These are phyloP conservation scores for Suhomyces taliae DNA, from an alignment of 1,139 yeast genomes.

Conservation along the genomic window DNA sequence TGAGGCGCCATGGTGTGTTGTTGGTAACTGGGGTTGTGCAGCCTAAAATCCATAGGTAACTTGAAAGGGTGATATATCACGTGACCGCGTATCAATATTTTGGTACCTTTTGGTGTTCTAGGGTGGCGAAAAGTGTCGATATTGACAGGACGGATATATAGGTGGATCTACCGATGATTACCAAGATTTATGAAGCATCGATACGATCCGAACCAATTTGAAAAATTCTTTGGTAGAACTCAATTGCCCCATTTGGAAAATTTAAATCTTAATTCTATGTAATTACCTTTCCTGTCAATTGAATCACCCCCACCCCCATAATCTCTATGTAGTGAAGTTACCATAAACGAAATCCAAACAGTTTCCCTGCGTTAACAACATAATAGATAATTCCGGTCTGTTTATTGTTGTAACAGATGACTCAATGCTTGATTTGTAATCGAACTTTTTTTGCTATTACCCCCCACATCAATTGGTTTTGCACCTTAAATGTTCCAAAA, in stretches of 20 bases:
- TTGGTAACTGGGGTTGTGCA: not conserved
- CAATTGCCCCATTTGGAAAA: too few relatives aligned
- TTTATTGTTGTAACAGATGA: not conserved
- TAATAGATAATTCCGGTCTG: too few relatives aligned
- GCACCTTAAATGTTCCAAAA: not conserved
- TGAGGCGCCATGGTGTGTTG: slow-evolving; percentile 2
- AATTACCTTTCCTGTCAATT: too few relatives aligned
- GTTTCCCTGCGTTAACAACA: too few relatives aligned
- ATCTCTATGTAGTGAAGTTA: too few relatives aligned
- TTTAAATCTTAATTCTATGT: too few relatives aligned
- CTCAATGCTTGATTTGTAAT: not conserved
- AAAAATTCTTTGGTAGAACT: too few relatives aligned
- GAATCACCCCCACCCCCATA: too few relatives aligned
- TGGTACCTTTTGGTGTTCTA: not conserved
- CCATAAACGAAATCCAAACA: too few relatives aligned
- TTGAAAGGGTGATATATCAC: not conserved
- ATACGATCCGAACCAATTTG: too few relatives aligned
- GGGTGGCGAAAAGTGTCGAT: not conserved
- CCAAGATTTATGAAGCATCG: too few relatives aligned
- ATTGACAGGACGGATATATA: not conserved
- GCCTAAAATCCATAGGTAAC: not conserved
- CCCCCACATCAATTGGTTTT: not conserved
- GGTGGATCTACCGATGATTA: not conserved
- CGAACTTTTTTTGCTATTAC: not conserved
- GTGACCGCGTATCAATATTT: slow-evolving; percentile 7